These are phyloP conservation scores for Xylaria arbuscula DNA, from an alignment of 2,329 filamentous ascomycete species.

Conservation along the genomic window DNA sequence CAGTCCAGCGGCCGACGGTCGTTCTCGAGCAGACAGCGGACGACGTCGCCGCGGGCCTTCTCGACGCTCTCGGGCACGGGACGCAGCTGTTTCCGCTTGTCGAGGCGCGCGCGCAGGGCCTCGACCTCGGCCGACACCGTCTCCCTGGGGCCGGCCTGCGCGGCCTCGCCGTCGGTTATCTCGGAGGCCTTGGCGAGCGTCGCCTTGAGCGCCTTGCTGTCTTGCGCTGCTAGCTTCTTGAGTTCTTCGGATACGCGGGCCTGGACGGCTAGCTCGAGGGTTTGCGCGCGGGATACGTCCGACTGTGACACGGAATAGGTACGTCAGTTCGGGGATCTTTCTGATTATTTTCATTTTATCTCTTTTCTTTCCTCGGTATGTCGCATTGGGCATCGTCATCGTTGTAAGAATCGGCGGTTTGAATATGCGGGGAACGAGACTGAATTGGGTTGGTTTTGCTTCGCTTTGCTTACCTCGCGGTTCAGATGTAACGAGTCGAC, in stretches of 20 bases:
- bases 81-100: slow-evolving; percentile 72
- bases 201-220: slow-evolving; percentile 74
- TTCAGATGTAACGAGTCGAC: slow-evolving; percentile 85
- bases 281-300: slow-evolving; percentile 85
- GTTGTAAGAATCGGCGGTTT: background rate
- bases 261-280: slow-evolving; percentile 88
- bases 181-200: slow-evolving; percentile 68
- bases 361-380: background rate
- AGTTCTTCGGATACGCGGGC: slow-evolving; percentile 87
- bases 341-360: background rate
- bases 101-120: slow-evolving; percentile 68
- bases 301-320: slow-evolving; percentile 65
- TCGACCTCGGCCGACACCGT: slow-evolving; percentile 70
- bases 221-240: slow-evolving; percentile 77
- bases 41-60: slow-evolving; percentile 78
- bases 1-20: slow-evolving; percentile 92
- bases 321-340: slow-evolving; percentile 9
- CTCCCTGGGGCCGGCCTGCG: slow-evolving; percentile 52
- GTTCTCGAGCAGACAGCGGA: slow-evolving; percentile 83
- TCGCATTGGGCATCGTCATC: background rate
- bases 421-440: background rate
- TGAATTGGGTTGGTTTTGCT: background rate
- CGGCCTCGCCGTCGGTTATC: slow-evolving; percentile 42
- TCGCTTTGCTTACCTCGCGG: slow-evolving; percentile 74
- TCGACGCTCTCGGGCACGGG: slow-evolving; percentile 78